Evolutionary conservation across 2,329 filamentous ascomycete species (phyloP).

Genomic region (Didymella exigua): DNA sequence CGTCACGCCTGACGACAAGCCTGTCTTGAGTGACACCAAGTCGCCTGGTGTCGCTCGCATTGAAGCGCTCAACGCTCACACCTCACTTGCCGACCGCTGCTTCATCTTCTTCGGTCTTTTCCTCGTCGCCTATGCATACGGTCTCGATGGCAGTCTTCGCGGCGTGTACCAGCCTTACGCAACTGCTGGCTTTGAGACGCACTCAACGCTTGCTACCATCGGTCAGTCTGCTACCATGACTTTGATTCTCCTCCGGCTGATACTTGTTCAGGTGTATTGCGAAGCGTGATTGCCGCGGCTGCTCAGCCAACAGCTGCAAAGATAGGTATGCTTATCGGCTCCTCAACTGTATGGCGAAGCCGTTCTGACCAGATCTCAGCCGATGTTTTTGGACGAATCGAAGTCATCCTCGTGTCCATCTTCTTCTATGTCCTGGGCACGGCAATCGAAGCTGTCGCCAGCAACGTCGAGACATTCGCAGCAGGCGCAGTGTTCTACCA

Average conservation of each 20-base stretch:
- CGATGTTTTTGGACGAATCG: conserved; percentile 65
- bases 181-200: conserved; percentile 57
- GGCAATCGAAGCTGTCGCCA: conserved; percentile 61
- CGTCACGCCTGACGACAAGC: conserved; percentile 4
- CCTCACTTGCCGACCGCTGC: conserved; percentile 59
- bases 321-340: conserved; percentile 8
- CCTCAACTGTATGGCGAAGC: background rate
- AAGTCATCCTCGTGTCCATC: conserved; percentile 61
- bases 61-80: conserved; percentile 60
- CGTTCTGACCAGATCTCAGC: conserved; percentile 60
- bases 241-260: background rate
- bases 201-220: conserved; percentile 65
- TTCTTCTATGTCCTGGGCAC: conserved; percentile 62
- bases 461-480: conserved; percentile 58
- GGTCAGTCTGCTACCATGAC: conserved; percentile 37
- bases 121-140: conserved; percentile 67
- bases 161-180: conserved; percentile 57
- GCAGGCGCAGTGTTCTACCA: conserved; percentile 49
- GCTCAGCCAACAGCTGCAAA: conserved; percentile 43
- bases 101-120: conserved; percentile 67
- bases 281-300: conserved; percentile 64
- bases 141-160: conserved; percentile 59
- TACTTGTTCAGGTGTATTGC: conserved; percentile 50
- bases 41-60: conserved; percentile 63
- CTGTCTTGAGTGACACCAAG: conserved; percentile 31